Evolutionary conservation across 148 eudicot species (phyloP).

Genomic region (Amaranthus cruentus): DNA sequence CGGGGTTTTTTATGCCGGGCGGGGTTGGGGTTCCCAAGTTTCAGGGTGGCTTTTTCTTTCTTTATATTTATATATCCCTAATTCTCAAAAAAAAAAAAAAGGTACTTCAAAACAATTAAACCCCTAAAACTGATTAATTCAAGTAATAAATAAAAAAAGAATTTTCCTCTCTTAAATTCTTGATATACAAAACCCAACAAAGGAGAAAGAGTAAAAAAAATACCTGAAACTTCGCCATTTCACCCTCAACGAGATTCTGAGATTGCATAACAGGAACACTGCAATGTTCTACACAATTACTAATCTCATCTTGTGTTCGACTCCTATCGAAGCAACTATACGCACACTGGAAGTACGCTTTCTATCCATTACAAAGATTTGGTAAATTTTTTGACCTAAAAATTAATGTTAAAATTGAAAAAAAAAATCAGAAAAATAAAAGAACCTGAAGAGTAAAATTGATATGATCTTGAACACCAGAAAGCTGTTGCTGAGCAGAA

Average conservation of each 20-base stretch:
- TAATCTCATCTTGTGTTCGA: conserved; percentile 56
- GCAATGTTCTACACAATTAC: conserved; percentile 81
- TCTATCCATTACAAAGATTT: conserved; percentile 29
- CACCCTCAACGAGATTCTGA: conserved; percentile 64
- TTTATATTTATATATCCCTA: too few relatives aligned
- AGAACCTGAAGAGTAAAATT: conserved; percentile 86
- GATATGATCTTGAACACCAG: conserved; percentile 76
- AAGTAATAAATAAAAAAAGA: background rate
- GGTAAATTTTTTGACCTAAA: background rate
- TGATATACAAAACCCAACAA: background rate
- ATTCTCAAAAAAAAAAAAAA: too few relatives aligned
- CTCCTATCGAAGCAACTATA: conserved; percentile 82
- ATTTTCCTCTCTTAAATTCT: background rate
- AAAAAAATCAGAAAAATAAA: conserved; percentile 6
- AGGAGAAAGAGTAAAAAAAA: background rate
- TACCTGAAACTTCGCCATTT: conserved; percentile 89
- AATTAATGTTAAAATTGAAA: background rate
- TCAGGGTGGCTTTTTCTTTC: too few relatives aligned
- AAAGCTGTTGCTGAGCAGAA: conserved; percentile 69
- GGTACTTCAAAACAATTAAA: background rate
- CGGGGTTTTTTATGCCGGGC: too few relatives aligned
- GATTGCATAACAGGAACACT: conserved; percentile 70
- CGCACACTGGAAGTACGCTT: conserved; percentile 85
- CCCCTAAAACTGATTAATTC: background rate
- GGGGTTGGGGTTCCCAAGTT: too few relatives aligned